Evolutionary conservation across 345 rosid species (phyloP), one percentile per base, ranked within the genome.

Genomic region (Ceriops decandra): DNA sequence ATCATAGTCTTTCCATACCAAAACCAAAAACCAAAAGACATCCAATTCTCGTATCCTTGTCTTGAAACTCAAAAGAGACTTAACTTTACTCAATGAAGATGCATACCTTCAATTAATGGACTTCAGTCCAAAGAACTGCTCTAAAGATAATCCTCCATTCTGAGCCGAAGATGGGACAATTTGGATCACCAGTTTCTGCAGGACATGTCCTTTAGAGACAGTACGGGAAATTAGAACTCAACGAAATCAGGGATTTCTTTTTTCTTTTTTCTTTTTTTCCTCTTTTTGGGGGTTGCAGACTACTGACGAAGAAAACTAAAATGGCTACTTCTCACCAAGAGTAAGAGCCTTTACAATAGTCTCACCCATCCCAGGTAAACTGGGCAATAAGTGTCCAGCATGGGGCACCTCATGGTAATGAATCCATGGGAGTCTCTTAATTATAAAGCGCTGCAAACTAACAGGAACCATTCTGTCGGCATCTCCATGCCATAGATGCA

Each of bases 401-500:
- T 66, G 72, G 8, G 72, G 61, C 21, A 71, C 3, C 65, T 76
- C 80, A 63, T 71, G 75, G 65, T 76, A 71, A 17, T 47, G 60
- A 17, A 76, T 76, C 80, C 80, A 76, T 10, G 72, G 57, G 22
- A 62, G 72, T 57, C 52, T 62, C 28, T 62, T 46, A 5, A 54
- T 72, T 6, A 76, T 76, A 53, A 66, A 76, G 22, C 76, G 64
- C 68, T 76, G 75, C 68, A 76, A n/a, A 11, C 17, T 62, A 13
- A 13, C 68, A n/a, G 76, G 80, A 21, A 71, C 76, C 51, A 76
- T 21, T 57, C 64, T 58, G 64, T 76, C 80, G 4, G 67, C 72
- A 8, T 67, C 76, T 27, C 76, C 80, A 0, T 76, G 76, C 80
- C 80, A 76, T 51, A 76, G 52, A 57, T 76, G 80, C 30, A 76